Conservation (phyloP, 2,329 filamentous ascomycete genomes). For the Metarhizium album region DNA sequence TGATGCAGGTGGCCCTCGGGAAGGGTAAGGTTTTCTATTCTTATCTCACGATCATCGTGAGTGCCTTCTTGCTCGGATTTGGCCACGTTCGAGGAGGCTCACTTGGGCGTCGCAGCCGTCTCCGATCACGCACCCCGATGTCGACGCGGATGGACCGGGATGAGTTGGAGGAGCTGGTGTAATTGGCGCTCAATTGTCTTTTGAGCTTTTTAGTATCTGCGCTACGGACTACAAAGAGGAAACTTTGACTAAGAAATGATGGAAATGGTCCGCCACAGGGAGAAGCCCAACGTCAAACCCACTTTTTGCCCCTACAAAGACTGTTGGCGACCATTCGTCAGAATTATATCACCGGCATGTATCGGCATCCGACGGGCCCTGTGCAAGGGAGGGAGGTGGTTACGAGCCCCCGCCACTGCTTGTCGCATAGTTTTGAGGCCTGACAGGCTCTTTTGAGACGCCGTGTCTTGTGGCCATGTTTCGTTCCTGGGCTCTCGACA, state of each 20-base stretch:
- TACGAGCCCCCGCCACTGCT: slow-evolving; percentile 1
- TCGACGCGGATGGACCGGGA: not conserved
- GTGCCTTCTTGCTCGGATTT: not conserved
- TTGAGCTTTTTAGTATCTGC: not conserved
- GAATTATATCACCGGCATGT: slow-evolving; percentile 7
- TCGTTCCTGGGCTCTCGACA: not conserved
- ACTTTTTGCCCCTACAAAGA: slow-evolving; percentile 6
- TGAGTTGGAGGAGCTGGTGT: not conserved
- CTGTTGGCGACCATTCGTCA: slow-evolving; percentile 2
- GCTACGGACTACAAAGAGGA: not conserved
- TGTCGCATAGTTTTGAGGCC: slow-evolving; percentile 1
- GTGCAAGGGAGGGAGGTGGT: not conserved
- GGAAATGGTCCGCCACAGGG: slow-evolving; percentile 1
- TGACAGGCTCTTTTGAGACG: not conserved
- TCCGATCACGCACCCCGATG: not conserved
- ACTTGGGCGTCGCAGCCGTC: not conserved
- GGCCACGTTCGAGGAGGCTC: not conserved
- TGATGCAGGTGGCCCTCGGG: not conserved
- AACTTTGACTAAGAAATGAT: slow-evolving; percentile 5
- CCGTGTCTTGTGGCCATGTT: not conserved
- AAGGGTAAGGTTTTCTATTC: not conserved
- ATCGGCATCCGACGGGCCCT: slow-evolving; percentile 9
- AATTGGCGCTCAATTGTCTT: not conserved
- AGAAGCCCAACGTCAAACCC: slow-evolving; percentile 2
- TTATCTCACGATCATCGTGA: not conserved